Percentiles rank a stretch among this genome's conserved stretches.
These are phyloP conservation scores for Artemisia argyi DNA, from an alignment of 129 eudicot species.

Conservation along the genomic window DNA sequence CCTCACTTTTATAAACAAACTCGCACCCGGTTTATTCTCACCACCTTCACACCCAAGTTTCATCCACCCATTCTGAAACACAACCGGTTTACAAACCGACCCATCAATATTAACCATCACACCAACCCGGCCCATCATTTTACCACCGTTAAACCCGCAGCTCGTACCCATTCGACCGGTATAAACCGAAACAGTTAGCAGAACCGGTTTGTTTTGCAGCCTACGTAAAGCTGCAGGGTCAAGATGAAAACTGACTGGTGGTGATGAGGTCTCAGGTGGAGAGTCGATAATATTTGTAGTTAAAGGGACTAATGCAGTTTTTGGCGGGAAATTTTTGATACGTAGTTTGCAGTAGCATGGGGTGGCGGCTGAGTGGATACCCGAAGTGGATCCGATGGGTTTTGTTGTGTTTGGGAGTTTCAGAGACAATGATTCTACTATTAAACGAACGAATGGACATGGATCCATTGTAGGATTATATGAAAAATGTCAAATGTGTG, in stretches of 20 bases:
- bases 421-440: slow-evolving; percentile 69
- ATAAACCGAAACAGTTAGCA: slow-evolving; percentile 60
- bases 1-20: slow-evolving; percentile 64
- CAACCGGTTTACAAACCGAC: slow-evolving; percentile 38
- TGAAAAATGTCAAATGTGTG: background rate
- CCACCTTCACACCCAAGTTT: slow-evolving; percentile 46
- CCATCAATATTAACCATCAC: slow-evolving; percentile 44
- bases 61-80: slow-evolving; percentile 87
- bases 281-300: slow-evolving; percentile 30
- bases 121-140: slow-evolving; percentile 54
- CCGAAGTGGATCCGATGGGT: slow-evolving; percentile 52
- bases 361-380: slow-evolving; percentile 70
- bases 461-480: slow-evolving; percentile 68
- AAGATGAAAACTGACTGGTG: slow-evolving; percentile 60
- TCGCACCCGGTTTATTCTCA: slow-evolving; percentile 39
- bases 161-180: slow-evolving; percentile 69
- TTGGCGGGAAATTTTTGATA: slow-evolving; percentile 60
- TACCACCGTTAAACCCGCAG: slow-evolving; percentile 65
- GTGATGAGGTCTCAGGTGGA: slow-evolving; percentile 29
- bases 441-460: slow-evolving; percentile 86
- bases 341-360: slow-evolving; percentile 81
- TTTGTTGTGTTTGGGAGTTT: slow-evolving; percentile 60
- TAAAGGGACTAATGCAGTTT: slow-evolving; percentile 72
- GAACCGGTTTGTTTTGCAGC: slow-evolving; percentile 47
- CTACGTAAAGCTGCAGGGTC: slow-evolving; percentile 73